Base-by-base conservation (phyloP, 805 yeast genomes). In the Hanseniaspora hatyaiensis region DNA sequence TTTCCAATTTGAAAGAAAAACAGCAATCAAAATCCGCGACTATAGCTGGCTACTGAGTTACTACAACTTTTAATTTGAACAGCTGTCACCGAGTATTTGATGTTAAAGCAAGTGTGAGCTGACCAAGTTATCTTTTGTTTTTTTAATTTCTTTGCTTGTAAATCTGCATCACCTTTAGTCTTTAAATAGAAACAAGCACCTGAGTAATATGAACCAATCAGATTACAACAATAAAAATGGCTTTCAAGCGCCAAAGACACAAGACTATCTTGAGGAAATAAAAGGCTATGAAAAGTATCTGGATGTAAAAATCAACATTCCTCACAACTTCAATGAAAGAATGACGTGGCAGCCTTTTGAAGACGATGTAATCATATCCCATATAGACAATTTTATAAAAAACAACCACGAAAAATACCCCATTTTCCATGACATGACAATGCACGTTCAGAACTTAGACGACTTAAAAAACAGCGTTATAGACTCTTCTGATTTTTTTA, bases 271-370 rank as follows among this genome's bases (percentile, higher is more conserved):
- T 12, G 26, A 11, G 9, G 16, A 37, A 23, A 15, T 45, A 16
- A 18, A 18, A 23, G n/a, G 20, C 3, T 15, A 26, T 11, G 37
- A 36, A 24, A 18, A 16, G 13, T 24, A 37, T 15, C 29, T 32
- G 9, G 29, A 36, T 18, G 37, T 30, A 3, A 36, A 45, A 13
- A 26, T 45, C 6, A 31, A 34, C 3, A 45, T 45, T 3, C 49
- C 49, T 11, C 40, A 45, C 28, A 45, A 26, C 24, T 36, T 45
- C 22, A 34, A 28, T 5, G 49, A 45, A 18, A 37, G 49, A 37
- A 36, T 45, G 6, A 45, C 49, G 3, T 45, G 49, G 49, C 49
- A 45, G n/a, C 49, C 34, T 11, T 45, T 45, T 37, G 49, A 45
- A 19, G 49, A 45, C 19, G 32, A 45, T n/a, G 29, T 37, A 3